Conservation (phyloP, 768 basidiomycete species). For the Polyporus arcularius region DNA sequence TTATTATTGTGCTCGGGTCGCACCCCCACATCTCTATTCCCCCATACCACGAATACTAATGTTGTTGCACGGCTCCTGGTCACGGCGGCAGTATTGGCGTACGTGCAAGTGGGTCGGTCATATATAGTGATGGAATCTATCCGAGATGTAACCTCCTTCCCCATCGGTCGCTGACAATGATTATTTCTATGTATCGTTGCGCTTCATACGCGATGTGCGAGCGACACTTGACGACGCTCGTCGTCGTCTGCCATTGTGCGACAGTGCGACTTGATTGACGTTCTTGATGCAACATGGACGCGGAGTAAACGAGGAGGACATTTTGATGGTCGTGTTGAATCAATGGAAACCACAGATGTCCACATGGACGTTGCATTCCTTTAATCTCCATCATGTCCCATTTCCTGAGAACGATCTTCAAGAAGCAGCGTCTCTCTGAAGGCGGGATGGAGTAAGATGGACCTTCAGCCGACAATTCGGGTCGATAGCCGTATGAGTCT, state of each 20-base stretch:
- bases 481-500: not conserved
- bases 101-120: conserved; percentile 19
- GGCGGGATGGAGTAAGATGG: too few relatives aligned
- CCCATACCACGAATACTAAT: not conserved
- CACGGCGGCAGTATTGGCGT: conserved; percentile 7
- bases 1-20: conserved; percentile 3
- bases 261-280: not conserved
- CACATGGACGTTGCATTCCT: too few relatives aligned
- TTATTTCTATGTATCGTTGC: conserved; percentile 18
- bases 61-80: conserved; percentile 18
- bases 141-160: conserved; percentile 4
- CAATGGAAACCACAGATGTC: too few relatives aligned
- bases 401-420: too few relatives aligned
- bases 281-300: too few relatives aligned
- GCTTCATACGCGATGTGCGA: too few relatives aligned
- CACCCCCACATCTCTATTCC: not conserved
- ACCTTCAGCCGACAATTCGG: too few relatives aligned
- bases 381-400: too few relatives aligned
- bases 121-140: conserved; percentile 8
- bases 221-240: too few relatives aligned
- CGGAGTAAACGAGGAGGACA: too few relatives aligned
- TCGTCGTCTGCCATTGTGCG: not conserved
- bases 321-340: too few relatives aligned
- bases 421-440: too few relatives aligned
- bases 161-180: conserved; percentile 14